These are phyloP conservation scores for Bolboschoenoplectus hybrid DNA, from an alignment of 202 grass and related monocot genomes.

Conservation along the genomic window DNA sequence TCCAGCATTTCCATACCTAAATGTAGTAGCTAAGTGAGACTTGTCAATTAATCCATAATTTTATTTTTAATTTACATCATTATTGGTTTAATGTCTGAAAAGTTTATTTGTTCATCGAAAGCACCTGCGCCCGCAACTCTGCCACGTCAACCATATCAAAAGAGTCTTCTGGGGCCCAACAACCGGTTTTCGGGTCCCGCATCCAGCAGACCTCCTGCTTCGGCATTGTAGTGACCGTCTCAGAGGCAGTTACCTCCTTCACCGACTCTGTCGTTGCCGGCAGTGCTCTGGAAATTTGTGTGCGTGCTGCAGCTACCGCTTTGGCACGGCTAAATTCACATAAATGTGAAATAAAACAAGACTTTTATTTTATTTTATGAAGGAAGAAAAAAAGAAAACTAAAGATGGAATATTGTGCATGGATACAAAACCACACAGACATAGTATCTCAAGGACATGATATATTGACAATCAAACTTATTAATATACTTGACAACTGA, in stretches of 20 bases:
- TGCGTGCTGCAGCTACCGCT: slow-evolving; percentile 6
- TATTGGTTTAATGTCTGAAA: not conserved
- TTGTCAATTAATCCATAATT: not conserved
- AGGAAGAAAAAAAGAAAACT: not conserved
- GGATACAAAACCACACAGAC: not conserved
- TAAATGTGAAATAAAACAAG: not conserved
- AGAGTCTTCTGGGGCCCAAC: slow-evolving; percentile 62
- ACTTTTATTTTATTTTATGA: not conserved
- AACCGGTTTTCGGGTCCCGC: slow-evolving; percentile 68
- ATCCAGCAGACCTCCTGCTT: slow-evolving; percentile 61
- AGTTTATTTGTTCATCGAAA: slow-evolving; percentile 40
- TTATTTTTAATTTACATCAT: not conserved
- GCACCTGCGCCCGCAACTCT: slow-evolving; percentile 52
- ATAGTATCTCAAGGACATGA: not conserved
- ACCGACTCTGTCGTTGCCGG: not conserved
- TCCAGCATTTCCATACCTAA: not conserved
- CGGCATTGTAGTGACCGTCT: not conserved
- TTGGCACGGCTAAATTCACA: slow-evolving; percentile 5
- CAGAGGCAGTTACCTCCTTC: slow-evolving; percentile 6
- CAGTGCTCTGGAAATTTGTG: slow-evolving; percentile 16
- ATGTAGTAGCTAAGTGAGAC: not conserved
- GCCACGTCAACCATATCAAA: slow-evolving; percentile 50
- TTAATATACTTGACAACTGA: not conserved
- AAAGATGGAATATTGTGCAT: not conserved
- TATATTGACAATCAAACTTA: not conserved